Base-by-base conservation (phyloP, 228 moss, liverwort and hornwort genomes). In the Sphagnum magellanicum region DNA sequence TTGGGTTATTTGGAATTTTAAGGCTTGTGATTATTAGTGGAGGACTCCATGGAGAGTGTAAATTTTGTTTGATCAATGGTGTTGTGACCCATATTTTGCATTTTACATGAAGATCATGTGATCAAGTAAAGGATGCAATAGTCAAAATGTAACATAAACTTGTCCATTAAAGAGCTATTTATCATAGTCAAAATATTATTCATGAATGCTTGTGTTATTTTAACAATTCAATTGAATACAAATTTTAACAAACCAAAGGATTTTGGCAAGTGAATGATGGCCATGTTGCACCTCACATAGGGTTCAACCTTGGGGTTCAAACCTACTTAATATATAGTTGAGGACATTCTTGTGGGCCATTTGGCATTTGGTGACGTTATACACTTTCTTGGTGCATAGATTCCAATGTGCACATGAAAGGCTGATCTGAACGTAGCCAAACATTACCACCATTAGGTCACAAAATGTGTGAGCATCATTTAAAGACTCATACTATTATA, bases 381-480 rank as follows among this genome's bases (percentile, higher is more conserved):
- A 72, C 78, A 78, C 61, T 93, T 93, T 10, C 97, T 93, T 10
- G 78, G 87, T 15, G 89, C 90, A 50, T 91, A 93, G 76, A 82
- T 87, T 61, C 97, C 97, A 3, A 89, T 83, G 82, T 97, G 97
- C 74, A 93, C 93, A 73, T 97, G 97, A 67, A 97, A 91, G 73
- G 87, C 89, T 64, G 97, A 97, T 79, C 85, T 97, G 59, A 91
- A 89, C 84, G 68, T 77, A 16, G 93, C 91, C 13, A 97, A 97
- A 74, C 91, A 97, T 48, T 97, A 97, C 65, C 97, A 97, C 74
- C 91, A 91, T 59, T 87, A 17, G 17, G 97, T 47, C 97, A 97
- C 66, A 97, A 97, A 71, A 93, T 97, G 13, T 97, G 97, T 61
- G 97, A 93, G 80, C 68, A 84, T 73, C 97, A 97, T 76, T 93